Evolutionary conservation across 2,329 filamentous ascomycete species (phyloP).

Genomic region (Microsporum audouinii): DNA sequence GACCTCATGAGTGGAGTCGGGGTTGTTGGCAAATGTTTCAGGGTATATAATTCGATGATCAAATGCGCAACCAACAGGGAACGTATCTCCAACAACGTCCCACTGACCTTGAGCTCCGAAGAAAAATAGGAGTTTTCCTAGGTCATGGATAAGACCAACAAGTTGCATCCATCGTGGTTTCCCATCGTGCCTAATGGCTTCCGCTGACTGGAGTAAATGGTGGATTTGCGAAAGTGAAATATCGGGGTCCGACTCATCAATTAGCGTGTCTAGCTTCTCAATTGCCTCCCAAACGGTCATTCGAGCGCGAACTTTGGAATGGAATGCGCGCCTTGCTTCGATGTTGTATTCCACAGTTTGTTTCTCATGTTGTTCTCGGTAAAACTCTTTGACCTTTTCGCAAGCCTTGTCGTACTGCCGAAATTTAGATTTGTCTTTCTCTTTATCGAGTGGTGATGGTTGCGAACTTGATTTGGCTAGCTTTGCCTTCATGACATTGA

Average conservation of each 20-base stretch:
- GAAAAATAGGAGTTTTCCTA: slow-evolving; percentile 25
- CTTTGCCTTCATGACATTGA: slow-evolving; percentile 47
- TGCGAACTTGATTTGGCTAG: slow-evolving; percentile 3
- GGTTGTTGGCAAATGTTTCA: slow-evolving; percentile 61
- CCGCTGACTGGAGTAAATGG: slow-evolving; percentile 77
- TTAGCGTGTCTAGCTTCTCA: slow-evolving; percentile 81
- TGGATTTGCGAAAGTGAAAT: slow-evolving; percentile 80
- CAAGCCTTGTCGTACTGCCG: slow-evolving; percentile 67
- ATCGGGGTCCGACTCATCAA: slow-evolving; percentile 86
- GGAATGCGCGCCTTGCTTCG: slow-evolving; percentile 61
- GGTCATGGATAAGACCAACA: slow-evolving; percentile 27
- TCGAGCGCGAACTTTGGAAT: slow-evolving; percentile 55
- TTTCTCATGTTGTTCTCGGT: slow-evolving; percentile 52
- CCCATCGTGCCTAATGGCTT: slow-evolving; percentile 73
- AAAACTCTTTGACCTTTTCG: slow-evolving; percentile 69
- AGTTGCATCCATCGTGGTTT: slow-evolving; percentile 27
- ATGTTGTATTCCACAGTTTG: slow-evolving; percentile 58
- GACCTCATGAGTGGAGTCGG: slow-evolving; percentile 57
- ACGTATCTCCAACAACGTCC: slow-evolving; percentile 68
- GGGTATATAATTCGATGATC: slow-evolving; percentile 68
- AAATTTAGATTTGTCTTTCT: slow-evolving; percentile 39
- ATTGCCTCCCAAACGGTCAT: slow-evolving; percentile 89
- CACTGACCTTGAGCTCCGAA: slow-evolving; percentile 71
- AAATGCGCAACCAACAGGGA: slow-evolving; percentile 37
- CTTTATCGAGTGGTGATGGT: not conserved